Conservation (phyloP, 2,329 filamentous ascomycete species). For the Botrytis sinoallii region DNA sequence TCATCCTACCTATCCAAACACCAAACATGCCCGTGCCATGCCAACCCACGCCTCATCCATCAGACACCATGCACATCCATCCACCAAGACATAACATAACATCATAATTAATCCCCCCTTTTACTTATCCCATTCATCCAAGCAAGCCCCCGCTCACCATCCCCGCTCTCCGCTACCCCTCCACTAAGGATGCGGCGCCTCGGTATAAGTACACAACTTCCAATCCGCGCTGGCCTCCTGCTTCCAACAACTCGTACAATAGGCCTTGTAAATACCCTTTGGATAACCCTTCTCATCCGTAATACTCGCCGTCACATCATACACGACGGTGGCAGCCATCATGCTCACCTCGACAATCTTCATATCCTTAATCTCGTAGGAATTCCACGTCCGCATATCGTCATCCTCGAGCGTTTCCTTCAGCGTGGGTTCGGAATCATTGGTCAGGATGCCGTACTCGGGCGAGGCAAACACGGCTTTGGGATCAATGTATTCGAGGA, state of each 20-base stretch:
- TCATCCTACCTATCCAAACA: slow-evolving; percentile 10
- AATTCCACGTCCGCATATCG: slow-evolving; percentile 17
- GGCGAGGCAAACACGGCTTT: slow-evolving; percentile 19
- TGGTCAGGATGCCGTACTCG: slow-evolving; percentile 16
- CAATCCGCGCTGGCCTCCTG: slow-evolving; percentile 15
- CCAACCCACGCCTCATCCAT: background rate
- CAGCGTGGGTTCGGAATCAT: slow-evolving; percentile 14
- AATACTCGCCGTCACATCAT: slow-evolving; percentile 11
- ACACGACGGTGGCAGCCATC: slow-evolving; percentile 12
- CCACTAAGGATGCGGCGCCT: slow-evolving; percentile 14
- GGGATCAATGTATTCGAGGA: slow-evolving; percentile 19
- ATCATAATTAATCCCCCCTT: background rate
- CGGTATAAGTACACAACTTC: slow-evolving; percentile 19
- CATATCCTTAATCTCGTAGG: slow-evolving; percentile 15
- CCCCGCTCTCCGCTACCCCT: background rate
- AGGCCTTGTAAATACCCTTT: slow-evolving; percentile 11
- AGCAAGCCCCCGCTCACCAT: background rate
- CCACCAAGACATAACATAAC: slow-evolving; percentile 1
- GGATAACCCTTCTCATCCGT: slow-evolving; percentile 4
- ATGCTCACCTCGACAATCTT: slow-evolving; percentile 18
- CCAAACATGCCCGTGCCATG: slow-evolving; percentile 11
- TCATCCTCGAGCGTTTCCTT: slow-evolving; percentile 18
- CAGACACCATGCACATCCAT: slow-evolving; percentile 8
- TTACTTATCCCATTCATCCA: background rate
- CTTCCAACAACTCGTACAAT: slow-evolving; percentile 19